Conservation (phyloP, 805 yeast genomes). For the Lachancea sp. region DNA sequence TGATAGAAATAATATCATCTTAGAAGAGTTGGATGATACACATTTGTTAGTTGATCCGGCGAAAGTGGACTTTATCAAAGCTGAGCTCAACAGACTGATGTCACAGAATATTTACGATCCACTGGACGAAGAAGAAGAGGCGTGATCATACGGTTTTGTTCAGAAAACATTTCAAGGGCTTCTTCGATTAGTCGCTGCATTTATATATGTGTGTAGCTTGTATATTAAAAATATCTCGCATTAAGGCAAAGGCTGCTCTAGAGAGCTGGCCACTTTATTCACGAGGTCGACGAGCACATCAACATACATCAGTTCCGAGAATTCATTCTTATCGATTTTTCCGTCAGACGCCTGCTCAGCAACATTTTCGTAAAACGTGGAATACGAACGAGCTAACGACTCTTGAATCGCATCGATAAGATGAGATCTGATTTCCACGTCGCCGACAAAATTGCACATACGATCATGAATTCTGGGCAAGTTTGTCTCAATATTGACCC, state of each 20-base stretch:
- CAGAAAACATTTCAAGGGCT: not conserved
- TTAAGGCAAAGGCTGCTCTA: not conserved
- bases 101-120: conserved; percentile 85
- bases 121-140: conserved; percentile 55
- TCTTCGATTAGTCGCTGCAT: too few relatives aligned
- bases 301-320: conserved; percentile 53
- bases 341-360: conserved; percentile 23
- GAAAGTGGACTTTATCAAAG: conserved; percentile 68
- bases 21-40: conserved; percentile 83
- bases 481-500: conserved; percentile 43
- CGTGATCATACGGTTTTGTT: conserved; percentile 11
- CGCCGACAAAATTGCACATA: conserved; percentile 50
- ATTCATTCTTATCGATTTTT: conserved; percentile 23
- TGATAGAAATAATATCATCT: conserved; percentile 61
- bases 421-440: conserved; percentile 43
- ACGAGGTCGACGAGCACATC: conserved; percentile 53
- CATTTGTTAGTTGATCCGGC: conserved; percentile 77
- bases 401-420: conserved; percentile 64
- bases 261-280: conserved; percentile 29
- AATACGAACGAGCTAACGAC: conserved; percentile 51
- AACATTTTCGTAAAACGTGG: conserved; percentile 39
- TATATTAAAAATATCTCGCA: not conserved
- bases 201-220: not conserved
- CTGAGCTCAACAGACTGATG: conserved; percentile 66
- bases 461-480: conserved; percentile 52